Evolutionary conservation across 352 stramenopile species (phyloP).

Genomic region (Pythium utonaiense): DNA sequence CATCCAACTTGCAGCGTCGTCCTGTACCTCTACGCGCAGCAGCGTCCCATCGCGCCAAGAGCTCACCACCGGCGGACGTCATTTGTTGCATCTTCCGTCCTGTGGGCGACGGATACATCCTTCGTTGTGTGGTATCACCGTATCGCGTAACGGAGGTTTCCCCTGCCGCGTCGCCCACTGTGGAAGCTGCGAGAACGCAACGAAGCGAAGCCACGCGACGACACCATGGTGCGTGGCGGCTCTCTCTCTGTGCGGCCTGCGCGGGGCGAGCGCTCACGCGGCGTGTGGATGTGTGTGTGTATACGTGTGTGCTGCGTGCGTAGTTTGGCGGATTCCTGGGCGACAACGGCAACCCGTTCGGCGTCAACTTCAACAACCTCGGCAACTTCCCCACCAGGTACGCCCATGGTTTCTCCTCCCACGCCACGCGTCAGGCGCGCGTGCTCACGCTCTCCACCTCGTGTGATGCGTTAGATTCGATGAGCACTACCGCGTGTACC

Average conservation of each 20-base stretch:
- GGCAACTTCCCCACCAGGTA: slow-evolving; percentile 71
- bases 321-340: slow-evolving; percentile 73
- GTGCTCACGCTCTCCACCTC: not conserved
- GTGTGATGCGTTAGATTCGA: slow-evolving; percentile 55
- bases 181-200: slow-evolving; percentile 18
- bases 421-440: not conserved
- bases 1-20: too few relatives aligned
- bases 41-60: slow-evolving; percentile 14
- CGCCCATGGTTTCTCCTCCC: not conserved
- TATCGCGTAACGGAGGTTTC: slow-evolving; percentile 10
- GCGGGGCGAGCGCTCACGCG: not conserved
- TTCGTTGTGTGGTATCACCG: slow-evolving; percentile 7
- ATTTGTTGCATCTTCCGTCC: not conserved
- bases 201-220: not conserved
- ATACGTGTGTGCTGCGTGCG: not conserved
- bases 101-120: not conserved
- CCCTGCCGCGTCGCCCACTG: slow-evolving; percentile 6
- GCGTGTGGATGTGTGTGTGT: not conserved
- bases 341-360: slow-evolving; percentile 74
- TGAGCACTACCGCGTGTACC: slow-evolving; percentile 85
- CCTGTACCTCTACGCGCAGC: slow-evolving; percentile 7
- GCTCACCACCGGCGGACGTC: not conserved
- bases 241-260: not conserved
- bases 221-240: slow-evolving; percentile 16
- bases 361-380: slow-evolving; percentile 78